Percentiles rank a stretch among this genome's conserved stretches.
These are phyloP conservation scores for Chrysanthemum makinoi DNA, from an alignment of 129 eudicot species.

Conservation along the genomic window DNA sequence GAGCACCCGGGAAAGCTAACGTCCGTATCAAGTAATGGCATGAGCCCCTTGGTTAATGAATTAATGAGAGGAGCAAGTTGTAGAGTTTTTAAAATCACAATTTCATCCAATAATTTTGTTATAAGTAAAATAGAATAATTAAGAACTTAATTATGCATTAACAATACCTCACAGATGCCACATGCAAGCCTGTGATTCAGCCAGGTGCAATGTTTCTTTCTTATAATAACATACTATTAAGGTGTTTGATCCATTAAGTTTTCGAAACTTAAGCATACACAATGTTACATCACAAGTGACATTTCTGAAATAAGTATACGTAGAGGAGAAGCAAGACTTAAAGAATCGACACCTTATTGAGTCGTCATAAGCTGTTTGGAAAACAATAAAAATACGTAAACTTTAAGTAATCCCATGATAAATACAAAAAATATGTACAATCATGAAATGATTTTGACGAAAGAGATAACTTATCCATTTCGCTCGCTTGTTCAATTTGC, in stretches of 20 bases:
- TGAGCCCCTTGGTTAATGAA: conserved; percentile 14
- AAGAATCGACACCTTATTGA: no score
- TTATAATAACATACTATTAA: neutral
- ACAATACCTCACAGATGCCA: conserved; percentile 31
- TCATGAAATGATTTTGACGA: no score
- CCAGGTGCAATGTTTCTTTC: conserved; percentile 35
- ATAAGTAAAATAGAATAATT: neutral
- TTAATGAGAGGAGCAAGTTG: conserved; percentile 27
- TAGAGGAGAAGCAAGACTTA: no score
- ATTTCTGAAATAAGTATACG: no score
- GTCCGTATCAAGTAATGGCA: conserved; percentile 14
- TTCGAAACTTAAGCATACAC: neutral
- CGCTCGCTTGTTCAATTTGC: no score
- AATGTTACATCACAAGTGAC: no score
- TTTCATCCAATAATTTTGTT: conserved; percentile 11
- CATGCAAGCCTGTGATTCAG: conserved; percentile 36
- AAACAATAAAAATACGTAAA: no score
- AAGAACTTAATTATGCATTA: conserved; percentile 9
- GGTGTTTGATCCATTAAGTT: neutral
- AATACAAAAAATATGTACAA: no score
- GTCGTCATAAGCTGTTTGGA: no score
- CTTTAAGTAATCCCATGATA: no score
- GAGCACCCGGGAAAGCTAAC: conserved; percentile 17
- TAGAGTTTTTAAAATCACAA: neutral
- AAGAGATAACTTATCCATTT: no score